Conservation (phyloP, 495 filamentous ascomycete species). For the Penicillium malachiteum region DNA sequence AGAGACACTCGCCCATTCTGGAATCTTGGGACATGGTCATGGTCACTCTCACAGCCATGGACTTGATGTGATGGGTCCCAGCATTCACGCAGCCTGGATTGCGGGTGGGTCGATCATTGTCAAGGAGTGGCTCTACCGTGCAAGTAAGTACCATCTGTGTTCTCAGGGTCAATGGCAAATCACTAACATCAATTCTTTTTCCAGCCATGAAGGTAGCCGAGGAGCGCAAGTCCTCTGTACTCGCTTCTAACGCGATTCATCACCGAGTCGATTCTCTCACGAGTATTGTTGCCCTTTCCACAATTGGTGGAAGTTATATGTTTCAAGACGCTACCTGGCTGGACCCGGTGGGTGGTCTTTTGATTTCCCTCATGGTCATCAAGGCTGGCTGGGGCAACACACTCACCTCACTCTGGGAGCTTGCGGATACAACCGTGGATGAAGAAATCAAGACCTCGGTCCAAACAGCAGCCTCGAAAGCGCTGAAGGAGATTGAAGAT, state of each 20-base stretch:
- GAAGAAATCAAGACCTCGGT: constrained; percentile 73
- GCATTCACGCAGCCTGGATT: constrained; percentile 90
- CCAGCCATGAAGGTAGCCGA: constrained; percentile 94
- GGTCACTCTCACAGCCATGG: constrained; percentile 64
- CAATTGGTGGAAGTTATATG: constrained; percentile 86
- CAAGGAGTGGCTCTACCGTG: constrained; percentile 96
- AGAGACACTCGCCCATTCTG: constrained; percentile 58
- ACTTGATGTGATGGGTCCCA: constrained; percentile 63
- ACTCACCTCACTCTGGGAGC: constrained; percentile 72
- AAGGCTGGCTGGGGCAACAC: constrained; percentile 89
- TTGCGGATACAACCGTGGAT: constrained; percentile 87
- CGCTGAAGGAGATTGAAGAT: constrained; percentile 46
- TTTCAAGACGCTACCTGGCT: constrained; percentile 82
- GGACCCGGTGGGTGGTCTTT: constrained; percentile 88
- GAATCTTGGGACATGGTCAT: constrained; percentile 36
- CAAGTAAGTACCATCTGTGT: constrained; percentile 63
- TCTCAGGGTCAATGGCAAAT: background rate
- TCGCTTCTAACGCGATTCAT: constrained; percentile 95
- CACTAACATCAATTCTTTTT: background rate
- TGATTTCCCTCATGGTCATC: constrained; percentile 91
- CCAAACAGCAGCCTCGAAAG: constrained; percentile 59
- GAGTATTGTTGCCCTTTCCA: constrained; percentile 83
- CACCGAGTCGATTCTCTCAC: constrained; percentile 95
- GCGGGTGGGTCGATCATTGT: constrained; percentile 86
- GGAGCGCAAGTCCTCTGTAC: constrained; percentile 89